These are phyloP conservation scores for Agrocybe praecox DNA, from an alignment of 768 basidiomycete genomes.

Conservation along the genomic window DNA sequence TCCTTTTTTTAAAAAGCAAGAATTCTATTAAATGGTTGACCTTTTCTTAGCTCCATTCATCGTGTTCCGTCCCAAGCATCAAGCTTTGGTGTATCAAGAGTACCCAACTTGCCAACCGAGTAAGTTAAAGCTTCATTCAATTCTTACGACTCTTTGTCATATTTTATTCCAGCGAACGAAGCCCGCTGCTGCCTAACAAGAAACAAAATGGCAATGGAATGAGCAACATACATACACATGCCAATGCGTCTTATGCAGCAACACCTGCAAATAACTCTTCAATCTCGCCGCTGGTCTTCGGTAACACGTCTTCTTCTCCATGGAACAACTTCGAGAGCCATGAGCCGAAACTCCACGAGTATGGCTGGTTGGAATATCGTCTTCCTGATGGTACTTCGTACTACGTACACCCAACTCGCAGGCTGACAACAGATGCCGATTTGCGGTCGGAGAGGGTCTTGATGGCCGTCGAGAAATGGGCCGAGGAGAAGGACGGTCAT, in stretches of 20 bases:
- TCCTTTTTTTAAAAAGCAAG: not conserved
- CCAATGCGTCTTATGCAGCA: slow-evolving; percentile 1
- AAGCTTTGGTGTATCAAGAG: slow-evolving; percentile 15
- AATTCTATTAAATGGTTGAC: not conserved
- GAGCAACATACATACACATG: not conserved
- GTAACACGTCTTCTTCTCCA: slow-evolving; percentile 20
- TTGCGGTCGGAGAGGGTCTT: slow-evolving; percentile 55
- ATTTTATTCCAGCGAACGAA: slow-evolving; percentile 22
- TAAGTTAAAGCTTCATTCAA: slow-evolving; percentile 30
- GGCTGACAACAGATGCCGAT: slow-evolving; percentile 72
- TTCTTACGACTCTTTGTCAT: not conserved
- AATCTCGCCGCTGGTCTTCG: slow-evolving; percentile 15
- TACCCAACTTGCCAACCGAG: slow-evolving; percentile 13
- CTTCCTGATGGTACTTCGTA: slow-evolving; percentile 77
- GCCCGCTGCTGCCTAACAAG: slow-evolving; percentile 22
- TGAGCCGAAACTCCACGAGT: slow-evolving; percentile 42
- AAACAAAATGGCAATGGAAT: slow-evolving; percentile 7
- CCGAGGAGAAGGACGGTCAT: slow-evolving; percentile 35
- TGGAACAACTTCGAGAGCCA: slow-evolving; percentile 12
- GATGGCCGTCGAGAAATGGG: slow-evolving; percentile 48
- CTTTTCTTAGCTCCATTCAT: slow-evolving; percentile 19
- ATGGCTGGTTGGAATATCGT: slow-evolving; percentile 76
- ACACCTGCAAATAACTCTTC: slow-evolving; percentile 11
- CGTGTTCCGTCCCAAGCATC: slow-evolving; percentile 20
- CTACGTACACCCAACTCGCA: slow-evolving; percentile 64